Base-by-base conservation (phyloP, 2,329 filamentous ascomycete genomes). In the Diaporthe ampelina region DNA sequence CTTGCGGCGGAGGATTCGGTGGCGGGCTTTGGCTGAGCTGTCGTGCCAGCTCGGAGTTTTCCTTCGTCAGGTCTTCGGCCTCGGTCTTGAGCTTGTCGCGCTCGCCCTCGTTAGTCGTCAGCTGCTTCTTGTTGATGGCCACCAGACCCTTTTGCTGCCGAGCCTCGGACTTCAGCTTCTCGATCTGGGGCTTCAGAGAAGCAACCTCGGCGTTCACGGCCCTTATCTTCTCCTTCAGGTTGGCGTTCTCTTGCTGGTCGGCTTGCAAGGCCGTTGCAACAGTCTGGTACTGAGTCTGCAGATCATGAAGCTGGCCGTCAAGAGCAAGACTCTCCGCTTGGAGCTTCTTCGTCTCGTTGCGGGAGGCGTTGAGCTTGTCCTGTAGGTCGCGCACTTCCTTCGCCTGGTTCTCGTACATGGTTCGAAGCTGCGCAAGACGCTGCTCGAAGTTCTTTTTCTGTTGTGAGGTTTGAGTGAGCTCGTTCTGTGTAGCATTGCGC, bases 91-190 rank as follows among this genome's bases (percentile, higher is more conserved):
- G 87, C 86, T 94, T 96, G 75, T 98, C 96, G 43, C 94, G 91
- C 82, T 98, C 96, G 63, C 90, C 91, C 83, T 99, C 97, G 73
- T 93, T 94, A 0, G 95, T 98, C 48, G 93, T 91, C 75, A 98
- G 87, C 84, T 99, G 97, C 86, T 99, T 99, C 88, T 97, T 98
- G 86, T 98, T 98, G 85, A 99, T 99, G 57, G 97, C 95, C 40
- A 97, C 96, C 77, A 98, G 88, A 24, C 97, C 97, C 85, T 97
- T 98, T 81, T 98, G 95, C 83, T 98, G 97, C 56, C 97, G 92
- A 35, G 95, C 95, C 79, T 98, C 95, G 17, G 93, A 94, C 82
- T 94, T 95, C 79, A 97, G 89, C 86, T 98, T 98, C 82, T 99
- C 97, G 70, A 99, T 91, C 78, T 96, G 93, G 43, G 95, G 95